Conservation (phyloP, 169 alveolate genomes). For the Plasmodium coatneyi region DNA sequence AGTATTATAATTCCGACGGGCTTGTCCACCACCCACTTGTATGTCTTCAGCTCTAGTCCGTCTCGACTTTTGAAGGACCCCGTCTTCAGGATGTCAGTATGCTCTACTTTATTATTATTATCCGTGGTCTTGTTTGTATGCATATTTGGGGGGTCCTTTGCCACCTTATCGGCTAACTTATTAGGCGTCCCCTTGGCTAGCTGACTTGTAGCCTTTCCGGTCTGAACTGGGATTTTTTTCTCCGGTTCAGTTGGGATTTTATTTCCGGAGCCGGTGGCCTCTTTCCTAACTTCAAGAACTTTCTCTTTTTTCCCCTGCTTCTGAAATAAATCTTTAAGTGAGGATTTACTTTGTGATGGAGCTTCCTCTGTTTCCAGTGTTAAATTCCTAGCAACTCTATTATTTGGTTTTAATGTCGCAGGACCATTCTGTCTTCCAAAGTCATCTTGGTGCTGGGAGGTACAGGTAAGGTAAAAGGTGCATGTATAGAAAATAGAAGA, state of each 20-base stretch:
- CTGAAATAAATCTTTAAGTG: no score
- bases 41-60: slow-evolving; percentile 59
- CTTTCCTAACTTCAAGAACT: no score
- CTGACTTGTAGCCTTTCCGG: not conserved
- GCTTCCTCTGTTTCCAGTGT: no score
- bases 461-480: no score
- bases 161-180: not conserved
- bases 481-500: no score
- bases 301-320: no score
- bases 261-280: no score
- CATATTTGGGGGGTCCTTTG: not conserved
- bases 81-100: not conserved
- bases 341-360: no score
- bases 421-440: no score
- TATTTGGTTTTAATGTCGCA: no score
- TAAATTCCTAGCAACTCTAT: no score
- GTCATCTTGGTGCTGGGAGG: no score
- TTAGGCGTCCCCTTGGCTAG: not conserved
- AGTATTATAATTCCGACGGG: slow-evolving; percentile 35
- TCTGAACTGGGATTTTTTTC: not conserved
- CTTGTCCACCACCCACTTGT: slow-evolving; percentile 14
- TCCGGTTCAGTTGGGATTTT: not conserved
- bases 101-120: not conserved
- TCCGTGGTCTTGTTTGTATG: not conserved
- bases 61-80: slow-evolving; percentile 34